A percentile compares a stretch with the other conserved stretches of the same genome.
These are phyloP conservation scores for sorghum (Sorghum bicolor) DNA, from an alignment of 176 grass and related monocot species.

Conservation along the genomic window Sorghum_bicolor_NCBIv3 NC_012870.2:58918001-58918500, in stretches of 20 bases:
- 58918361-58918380: constrained; percentile 27
- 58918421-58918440: not conserved
- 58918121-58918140: not conserved
- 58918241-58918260: not conserved
- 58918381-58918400: constrained; percentile 25
- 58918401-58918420: constrained; percentile 21
- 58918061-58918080: not conserved
- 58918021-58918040: not conserved
- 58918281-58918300: constrained; percentile 24
- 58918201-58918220: not conserved
- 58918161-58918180: not conserved
- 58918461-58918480: constrained; percentile 20
- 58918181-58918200: not conserved
- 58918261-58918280: not conserved
- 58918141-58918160: not conserved
- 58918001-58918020: constrained; percentile 4
- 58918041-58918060: constrained; percentile 14
- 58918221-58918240: not conserved
- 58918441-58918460: constrained; percentile 28
- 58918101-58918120: not conserved
- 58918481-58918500: constrained; percentile 27
- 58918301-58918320: not conserved
- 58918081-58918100: not conserved
- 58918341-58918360: not conserved
- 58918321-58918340: not conserved